A percentile compares a stretch with the other conserved stretches of the same genome.
These are phyloP conservation scores for Lachnellula occidentalis DNA, from an alignment of 2,329 filamentous ascomycete genomes.

Conservation along the genomic window DNA sequence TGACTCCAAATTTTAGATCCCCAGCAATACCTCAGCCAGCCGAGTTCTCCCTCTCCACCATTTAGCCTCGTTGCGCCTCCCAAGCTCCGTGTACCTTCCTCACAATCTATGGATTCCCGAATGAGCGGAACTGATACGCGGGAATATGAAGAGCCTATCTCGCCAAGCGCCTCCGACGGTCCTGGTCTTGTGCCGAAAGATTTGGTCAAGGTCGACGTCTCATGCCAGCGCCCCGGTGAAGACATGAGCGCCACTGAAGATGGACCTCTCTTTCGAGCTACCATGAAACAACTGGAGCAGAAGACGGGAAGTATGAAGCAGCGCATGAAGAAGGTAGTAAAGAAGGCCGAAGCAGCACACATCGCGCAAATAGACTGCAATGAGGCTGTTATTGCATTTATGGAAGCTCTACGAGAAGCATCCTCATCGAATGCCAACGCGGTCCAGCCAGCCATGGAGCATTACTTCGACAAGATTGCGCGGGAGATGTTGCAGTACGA, in stretches of 20 bases:
- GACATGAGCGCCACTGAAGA: conserved; percentile 84
- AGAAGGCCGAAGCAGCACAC: conserved; percentile 85
- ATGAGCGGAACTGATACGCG: conserved; percentile 62
- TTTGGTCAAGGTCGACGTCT: conserved; percentile 77
- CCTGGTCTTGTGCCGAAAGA: conserved; percentile 18
- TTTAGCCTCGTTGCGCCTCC: conserved; percentile 68
- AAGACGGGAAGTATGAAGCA: conserved; percentile 92
- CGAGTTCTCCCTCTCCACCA: conserved; percentile 64
- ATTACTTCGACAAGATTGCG: conserved; percentile 97
- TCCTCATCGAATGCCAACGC: conserved; percentile 90
- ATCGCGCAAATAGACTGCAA: conserved; percentile 77
- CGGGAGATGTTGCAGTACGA: conserved; percentile 86
- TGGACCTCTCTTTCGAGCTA: conserved; percentile 90
- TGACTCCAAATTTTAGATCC: conserved; percentile 19
- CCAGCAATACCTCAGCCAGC: conserved; percentile 43
- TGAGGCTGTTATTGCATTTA: conserved; percentile 74
- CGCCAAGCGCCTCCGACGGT: conserved; percentile 42
- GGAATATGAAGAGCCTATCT: conserved; percentile 51
- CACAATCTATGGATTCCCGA: conserved; percentile 80
- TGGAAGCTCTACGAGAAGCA: conserved; percentile 80
- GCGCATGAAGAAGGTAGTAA: conserved; percentile 94
- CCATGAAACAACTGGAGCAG: conserved; percentile 92
- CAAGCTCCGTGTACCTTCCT: conserved; percentile 76
- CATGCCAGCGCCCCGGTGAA: conserved; percentile 76
- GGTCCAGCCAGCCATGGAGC: conserved; percentile 92